Conservation (phyloP, 768 basidiomycete genomes). For the Kwoniella dendrophila region DNA sequence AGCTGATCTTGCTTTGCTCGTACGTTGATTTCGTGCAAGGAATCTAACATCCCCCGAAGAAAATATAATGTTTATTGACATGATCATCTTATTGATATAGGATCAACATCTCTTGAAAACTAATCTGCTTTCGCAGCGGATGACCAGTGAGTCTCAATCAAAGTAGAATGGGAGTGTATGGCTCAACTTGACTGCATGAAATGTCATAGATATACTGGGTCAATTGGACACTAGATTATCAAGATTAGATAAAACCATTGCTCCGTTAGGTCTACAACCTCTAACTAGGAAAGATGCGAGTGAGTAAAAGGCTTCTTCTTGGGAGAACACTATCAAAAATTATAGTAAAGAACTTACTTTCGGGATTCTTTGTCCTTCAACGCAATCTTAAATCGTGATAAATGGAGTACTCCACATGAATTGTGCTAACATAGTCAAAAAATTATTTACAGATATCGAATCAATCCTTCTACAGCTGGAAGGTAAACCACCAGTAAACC, state of each 20-base stretch:
- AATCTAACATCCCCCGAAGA: too few relatives aligned
- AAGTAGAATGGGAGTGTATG: neutral
- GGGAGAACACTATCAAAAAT: too few relatives aligned
- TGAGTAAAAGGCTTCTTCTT: constrained; percentile 19
- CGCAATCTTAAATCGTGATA: too few relatives aligned
- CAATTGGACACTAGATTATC: constrained; percentile 52
- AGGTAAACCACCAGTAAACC: neutral
- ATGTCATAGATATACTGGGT: constrained; percentile 43
- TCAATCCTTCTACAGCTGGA: constrained; percentile 24
- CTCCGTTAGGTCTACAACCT: constrained; percentile 52
- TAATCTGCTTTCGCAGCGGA: constrained; percentile 51
- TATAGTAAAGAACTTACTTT: too few relatives aligned
- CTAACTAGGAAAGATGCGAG: constrained; percentile 50
- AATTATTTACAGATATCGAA: constrained; percentile 52
- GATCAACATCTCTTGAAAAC: constrained; percentile 55
- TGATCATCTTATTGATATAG: too few relatives aligned
- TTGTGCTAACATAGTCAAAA: too few relatives aligned
- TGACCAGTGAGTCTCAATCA: constrained; percentile 42
- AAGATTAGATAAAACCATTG: constrained; percentile 52
- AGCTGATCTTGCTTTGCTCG: constrained; percentile 51
- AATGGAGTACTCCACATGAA: too few relatives aligned
- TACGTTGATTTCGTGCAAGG: too few relatives aligned
- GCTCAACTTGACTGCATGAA: neutral
- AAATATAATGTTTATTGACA: too few relatives aligned
- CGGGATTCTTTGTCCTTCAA: too few relatives aligned